Conservation (phyloP, 257 asterid genomes). For the Rauvolfia tetraphylla region DNA sequence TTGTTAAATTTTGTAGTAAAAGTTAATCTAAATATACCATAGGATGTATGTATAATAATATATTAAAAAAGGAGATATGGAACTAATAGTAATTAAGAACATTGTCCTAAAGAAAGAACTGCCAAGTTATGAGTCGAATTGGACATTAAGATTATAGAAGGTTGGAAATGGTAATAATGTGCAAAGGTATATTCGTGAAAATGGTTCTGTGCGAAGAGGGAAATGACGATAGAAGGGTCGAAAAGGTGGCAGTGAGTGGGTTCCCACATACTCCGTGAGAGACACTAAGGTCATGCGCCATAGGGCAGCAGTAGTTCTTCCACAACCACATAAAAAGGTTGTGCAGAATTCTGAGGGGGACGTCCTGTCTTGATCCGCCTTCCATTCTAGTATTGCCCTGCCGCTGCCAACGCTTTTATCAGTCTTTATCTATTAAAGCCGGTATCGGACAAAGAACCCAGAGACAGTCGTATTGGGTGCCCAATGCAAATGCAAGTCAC, state of each 20-base stretch:
- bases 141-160: no score
- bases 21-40: no score
- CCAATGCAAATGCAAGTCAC: background rate
- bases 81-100: no score
- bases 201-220: conserved; percentile 7
- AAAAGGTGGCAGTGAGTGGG: conserved; percentile 33
- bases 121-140: no score
- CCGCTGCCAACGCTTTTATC: conserved; percentile 17
- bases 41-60: no score
- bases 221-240: conserved; percentile 23
- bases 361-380: conserved; percentile 1
- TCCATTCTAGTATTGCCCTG: background rate
- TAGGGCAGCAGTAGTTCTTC: conserved; percentile 11
- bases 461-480: conserved; percentile 1
- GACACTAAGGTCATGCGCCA: conserved; percentile 18
- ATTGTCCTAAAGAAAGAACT: no score
- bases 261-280: conserved; percentile 23
- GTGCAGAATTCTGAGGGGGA: conserved; percentile 1
- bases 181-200: conserved; percentile 9
- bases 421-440: conserved; percentile 37
- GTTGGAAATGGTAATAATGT: no score
- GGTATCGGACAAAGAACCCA: conserved; percentile 26
- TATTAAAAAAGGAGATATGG: no score
- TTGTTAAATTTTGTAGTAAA: no score
- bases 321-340: conserved; percentile 15